These are phyloP conservation scores for Sporothrix globosa DNA, from an alignment of 2,329 filamentous ascomycete species.

Conservation along the genomic window DNA sequence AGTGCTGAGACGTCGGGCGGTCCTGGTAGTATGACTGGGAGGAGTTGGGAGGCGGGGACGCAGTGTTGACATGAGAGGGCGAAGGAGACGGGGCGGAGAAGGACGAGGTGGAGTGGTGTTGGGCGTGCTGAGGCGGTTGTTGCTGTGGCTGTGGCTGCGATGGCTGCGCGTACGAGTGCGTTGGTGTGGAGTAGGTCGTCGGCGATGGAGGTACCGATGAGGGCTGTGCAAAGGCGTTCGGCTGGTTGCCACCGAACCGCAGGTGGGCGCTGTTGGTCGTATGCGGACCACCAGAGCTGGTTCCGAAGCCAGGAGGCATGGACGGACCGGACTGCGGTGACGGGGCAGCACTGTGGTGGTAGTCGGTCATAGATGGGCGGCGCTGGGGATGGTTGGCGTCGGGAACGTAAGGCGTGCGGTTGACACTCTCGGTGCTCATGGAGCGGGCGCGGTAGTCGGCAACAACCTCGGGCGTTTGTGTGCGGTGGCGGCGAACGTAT, in stretches of 20 bases:
- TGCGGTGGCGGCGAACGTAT: slow-evolving; percentile 41
- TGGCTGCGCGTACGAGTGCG: slow-evolving; percentile 36
- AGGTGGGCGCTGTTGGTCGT: slow-evolving; percentile 31
- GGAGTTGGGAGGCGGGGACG: slow-evolving; percentile 3
- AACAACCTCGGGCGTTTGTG: slow-evolving; percentile 42
- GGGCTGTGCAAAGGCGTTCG: slow-evolving; percentile 35
- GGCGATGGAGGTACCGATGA: slow-evolving; percentile 44
- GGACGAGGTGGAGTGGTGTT: slow-evolving; percentile 32
- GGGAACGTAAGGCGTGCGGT: slow-evolving; percentile 41
- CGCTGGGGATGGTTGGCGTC: slow-evolving; percentile 39
- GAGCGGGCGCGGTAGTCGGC: slow-evolving; percentile 43
- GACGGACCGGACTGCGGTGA: slow-evolving; percentile 37
- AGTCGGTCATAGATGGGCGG: slow-evolving; percentile 43
- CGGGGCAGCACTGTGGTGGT: slow-evolving; percentile 34
- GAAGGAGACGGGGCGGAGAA: slow-evolving; percentile 31
- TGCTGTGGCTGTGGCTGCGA: slow-evolving; percentile 28
- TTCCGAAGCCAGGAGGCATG: slow-evolving; percentile 39
- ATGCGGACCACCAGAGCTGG: slow-evolving; percentile 38
- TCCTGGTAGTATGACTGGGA: slow-evolving; percentile 39
- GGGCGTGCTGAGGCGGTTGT: slow-evolving; percentile 30
- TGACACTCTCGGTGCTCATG: slow-evolving; percentile 42
- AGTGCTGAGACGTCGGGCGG: slow-evolving; percentile 41
- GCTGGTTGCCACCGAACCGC: slow-evolving; percentile 32
- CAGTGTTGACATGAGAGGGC: slow-evolving; percentile 16
- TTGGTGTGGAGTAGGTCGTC: slow-evolving; percentile 38